These are phyloP conservation scores for Garcia nutans DNA, from an alignment of 345 rosid species.

Conservation along the genomic window DNA sequence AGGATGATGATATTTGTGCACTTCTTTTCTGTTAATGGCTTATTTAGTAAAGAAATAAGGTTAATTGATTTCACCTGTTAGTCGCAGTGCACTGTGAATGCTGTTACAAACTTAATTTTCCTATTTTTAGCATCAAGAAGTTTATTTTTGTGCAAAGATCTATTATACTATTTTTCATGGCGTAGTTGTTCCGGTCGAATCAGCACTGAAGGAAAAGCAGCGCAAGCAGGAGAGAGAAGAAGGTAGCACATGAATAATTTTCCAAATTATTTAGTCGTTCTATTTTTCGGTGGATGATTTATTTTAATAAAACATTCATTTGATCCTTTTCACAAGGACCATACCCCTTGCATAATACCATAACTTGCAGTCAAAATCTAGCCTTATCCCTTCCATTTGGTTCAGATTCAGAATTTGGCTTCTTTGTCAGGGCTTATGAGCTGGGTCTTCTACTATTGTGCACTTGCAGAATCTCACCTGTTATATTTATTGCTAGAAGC, in stretches of 20 bases:
- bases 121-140: background rate
- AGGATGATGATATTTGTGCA: background rate
- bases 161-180: slow-evolving; percentile 4
- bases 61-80: background rate
- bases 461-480: background rate
- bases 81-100: background rate
- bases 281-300: background rate
- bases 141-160: background rate
- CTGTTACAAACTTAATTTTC: background rate
- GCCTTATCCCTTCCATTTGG: background rate
- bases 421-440: background rate
- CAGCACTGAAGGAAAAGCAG: slow-evolving; percentile 33
- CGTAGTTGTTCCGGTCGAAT: slow-evolving; percentile 31
- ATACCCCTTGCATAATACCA: background rate
- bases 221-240: slow-evolving; percentile 38
- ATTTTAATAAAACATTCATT: background rate
- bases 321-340: background rate
- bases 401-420: slow-evolving; percentile 4
- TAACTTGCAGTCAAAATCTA: background rate
- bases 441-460: background rate
- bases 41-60: background rate
- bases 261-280: background rate
- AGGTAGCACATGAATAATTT: slow-evolving; percentile 25
- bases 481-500: background rate
- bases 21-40: background rate